Evolutionary conservation across 2,329 filamentous ascomycete species (phyloP).

Genomic region (Claviceps pazoutovae): DNA sequence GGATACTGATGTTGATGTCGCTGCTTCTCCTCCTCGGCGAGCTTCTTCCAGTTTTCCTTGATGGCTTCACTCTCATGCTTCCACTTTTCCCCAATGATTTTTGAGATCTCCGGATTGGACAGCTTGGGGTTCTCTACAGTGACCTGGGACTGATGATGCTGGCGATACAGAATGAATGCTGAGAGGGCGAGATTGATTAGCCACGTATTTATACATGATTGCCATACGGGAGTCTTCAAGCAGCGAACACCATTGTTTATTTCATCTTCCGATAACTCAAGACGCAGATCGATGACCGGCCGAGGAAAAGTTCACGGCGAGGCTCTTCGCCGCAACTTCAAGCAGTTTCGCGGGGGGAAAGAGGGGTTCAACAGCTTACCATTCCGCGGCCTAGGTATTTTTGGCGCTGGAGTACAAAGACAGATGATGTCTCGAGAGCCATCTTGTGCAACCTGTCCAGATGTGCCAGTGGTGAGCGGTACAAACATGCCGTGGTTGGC

Average conservation of each 20-base stretch:
- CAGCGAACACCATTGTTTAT: neutral
- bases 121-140: slow-evolving; percentile 74
- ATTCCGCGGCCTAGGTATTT: slow-evolving; percentile 44
- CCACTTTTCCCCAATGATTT: slow-evolving; percentile 94
- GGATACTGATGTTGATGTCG: slow-evolving; percentile 84
- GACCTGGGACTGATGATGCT: slow-evolving; percentile 76
- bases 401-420: slow-evolving; percentile 41
- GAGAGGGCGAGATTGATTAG: slow-evolving; percentile 16
- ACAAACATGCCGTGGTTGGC: slow-evolving; percentile 23
- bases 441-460: slow-evolving; percentile 17
- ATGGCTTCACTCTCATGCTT: slow-evolving; percentile 56
- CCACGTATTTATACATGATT: neutral
- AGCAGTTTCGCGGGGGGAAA: neutral
- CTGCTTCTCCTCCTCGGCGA: slow-evolving; percentile 86
- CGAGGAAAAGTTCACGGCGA: neutral
- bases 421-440: slow-evolving; percentile 33
- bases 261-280: neutral
- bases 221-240: neutral
- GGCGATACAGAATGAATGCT: slow-evolving; percentile 97
- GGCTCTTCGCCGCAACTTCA: neutral
- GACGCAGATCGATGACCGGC: neutral
- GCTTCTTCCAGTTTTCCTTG: slow-evolving; percentile 75
- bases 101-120: slow-evolving; percentile 90
- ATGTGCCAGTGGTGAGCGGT: slow-evolving; percentile 15
- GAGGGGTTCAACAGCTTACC: slow-evolving; percentile 27